Evolutionary conservation across 495 filamentous ascomycete species (phyloP).

Genomic region (Aspergillus ellipticus): DNA sequence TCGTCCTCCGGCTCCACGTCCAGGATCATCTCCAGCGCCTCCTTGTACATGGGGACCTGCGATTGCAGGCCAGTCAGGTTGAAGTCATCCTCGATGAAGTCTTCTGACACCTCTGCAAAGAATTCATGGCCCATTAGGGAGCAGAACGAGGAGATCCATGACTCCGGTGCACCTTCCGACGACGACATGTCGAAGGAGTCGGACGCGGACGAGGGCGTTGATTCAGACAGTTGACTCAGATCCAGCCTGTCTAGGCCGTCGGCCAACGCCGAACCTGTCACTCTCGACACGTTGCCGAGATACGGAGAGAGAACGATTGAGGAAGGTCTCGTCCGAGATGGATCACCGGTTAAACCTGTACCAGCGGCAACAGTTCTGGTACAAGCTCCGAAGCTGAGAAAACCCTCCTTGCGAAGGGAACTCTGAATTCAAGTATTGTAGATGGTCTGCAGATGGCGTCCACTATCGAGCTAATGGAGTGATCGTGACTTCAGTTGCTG

Average conservation of each 20-base stretch:
- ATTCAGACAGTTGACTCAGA: constrained; percentile 49
- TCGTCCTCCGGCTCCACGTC: constrained; percentile 96
- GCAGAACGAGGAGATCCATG: constrained; percentile 97
- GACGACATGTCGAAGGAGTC: constrained; percentile 56
- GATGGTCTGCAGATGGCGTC: not conserved
- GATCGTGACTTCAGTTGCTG: constrained; percentile 7
- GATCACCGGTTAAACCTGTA: constrained; percentile 7
- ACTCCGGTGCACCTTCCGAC: constrained; percentile 82
- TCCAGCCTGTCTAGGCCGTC: constrained; percentile 51
- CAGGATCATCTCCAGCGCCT: constrained; percentile 94
- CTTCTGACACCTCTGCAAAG: constrained; percentile 96
- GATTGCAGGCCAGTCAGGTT: constrained; percentile 93
- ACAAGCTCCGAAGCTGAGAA: not conserved
- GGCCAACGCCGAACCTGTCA: constrained; percentile 50
- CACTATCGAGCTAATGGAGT: not conserved
- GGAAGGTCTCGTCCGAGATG: constrained; percentile 25
- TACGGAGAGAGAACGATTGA: constrained; percentile 18
- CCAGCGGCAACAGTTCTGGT: constrained; percentile 9
- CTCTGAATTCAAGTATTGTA: not conserved
- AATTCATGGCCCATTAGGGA: constrained; percentile 94
- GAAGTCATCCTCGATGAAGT: constrained; percentile 99
- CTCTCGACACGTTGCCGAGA: constrained; percentile 52
- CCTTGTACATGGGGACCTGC: constrained; percentile 98
- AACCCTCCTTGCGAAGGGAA: not conserved
- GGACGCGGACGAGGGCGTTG: constrained; percentile 46